phyloP scores from a whole-genome alignment of 2,329 filamentous ascomycete genomes.

The Tolypocladium pustulatum region DNA sequence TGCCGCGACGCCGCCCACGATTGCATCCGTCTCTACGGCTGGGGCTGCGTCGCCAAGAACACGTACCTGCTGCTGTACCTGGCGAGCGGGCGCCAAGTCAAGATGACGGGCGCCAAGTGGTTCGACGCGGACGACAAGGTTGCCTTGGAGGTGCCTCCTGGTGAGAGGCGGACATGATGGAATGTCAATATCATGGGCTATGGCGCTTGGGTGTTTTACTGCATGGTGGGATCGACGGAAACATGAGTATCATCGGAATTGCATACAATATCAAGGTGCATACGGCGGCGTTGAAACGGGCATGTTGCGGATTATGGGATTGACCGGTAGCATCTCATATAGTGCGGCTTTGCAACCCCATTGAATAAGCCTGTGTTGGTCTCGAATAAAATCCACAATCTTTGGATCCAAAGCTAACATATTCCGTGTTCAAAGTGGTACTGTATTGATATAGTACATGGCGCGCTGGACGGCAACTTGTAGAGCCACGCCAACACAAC shows the following conservation, averaged over 20 bases:
- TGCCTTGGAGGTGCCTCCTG: slow-evolving; percentile 25
- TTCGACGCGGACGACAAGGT: slow-evolving; percentile 51
- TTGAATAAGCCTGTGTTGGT: background rate
- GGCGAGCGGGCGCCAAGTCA: slow-evolving; percentile 54
- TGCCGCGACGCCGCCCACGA: slow-evolving; percentile 25
- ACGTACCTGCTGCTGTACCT: slow-evolving; percentile 67
- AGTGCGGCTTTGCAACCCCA: background rate
- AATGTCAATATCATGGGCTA: background rate
- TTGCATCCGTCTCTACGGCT: slow-evolving; percentile 62
- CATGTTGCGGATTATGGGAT: background rate
- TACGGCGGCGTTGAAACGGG: background rate
- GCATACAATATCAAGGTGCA: background rate
- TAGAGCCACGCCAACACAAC: background rate
- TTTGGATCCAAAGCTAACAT: background rate
- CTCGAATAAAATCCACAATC: background rate
- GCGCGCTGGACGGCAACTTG: background rate
- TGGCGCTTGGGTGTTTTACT: background rate
- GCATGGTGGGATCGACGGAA: background rate
- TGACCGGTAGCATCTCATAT: background rate
- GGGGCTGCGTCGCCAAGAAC: slow-evolving; percentile 63
- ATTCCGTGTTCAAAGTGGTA: background rate
- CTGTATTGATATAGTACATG: background rate
- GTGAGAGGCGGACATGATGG: slow-evolving; percentile 8
- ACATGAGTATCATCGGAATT: background rate
- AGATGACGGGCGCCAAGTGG: slow-evolving; percentile 51